Conservation (phyloP, 2,329 filamentous ascomycete genomes). For the Fusarium odoratissimum region DNA sequence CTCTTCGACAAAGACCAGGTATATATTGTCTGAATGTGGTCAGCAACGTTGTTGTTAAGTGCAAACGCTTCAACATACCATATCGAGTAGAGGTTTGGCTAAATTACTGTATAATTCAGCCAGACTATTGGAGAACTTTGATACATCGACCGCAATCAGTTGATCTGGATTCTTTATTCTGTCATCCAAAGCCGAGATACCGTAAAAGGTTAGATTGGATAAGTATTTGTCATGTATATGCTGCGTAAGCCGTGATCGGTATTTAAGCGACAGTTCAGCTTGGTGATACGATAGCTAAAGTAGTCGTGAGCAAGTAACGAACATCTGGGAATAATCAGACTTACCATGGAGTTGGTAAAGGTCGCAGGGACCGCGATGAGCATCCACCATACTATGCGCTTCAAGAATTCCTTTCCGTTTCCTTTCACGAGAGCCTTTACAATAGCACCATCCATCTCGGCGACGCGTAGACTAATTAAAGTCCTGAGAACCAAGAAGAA, state of each 20-base stretch:
- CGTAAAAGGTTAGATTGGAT: slow-evolving; percentile 98
- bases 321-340: slow-evolving; percentile 40
- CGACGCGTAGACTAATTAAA: slow-evolving; percentile 93
- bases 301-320: slow-evolving; percentile 12
- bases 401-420: slow-evolving; percentile 88
- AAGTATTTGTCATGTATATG: slow-evolving; percentile 96
- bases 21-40: slow-evolving; percentile 76
- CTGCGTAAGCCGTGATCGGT: slow-evolving; percentile 92
- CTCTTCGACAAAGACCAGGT: slow-evolving; percentile 93
- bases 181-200: slow-evolving; percentile 93
- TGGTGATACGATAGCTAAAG: slow-evolving; percentile 93
- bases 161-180: slow-evolving; percentile 99
- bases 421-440: slow-evolving; percentile 94
- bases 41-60: slow-evolving; percentile 20
- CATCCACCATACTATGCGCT: slow-evolving; percentile 98
- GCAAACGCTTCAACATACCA: slow-evolving; percentile 63
- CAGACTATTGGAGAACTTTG: slow-evolving; percentile 94
- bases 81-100: slow-evolving; percentile 93
- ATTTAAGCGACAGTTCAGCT: slow-evolving; percentile 91
- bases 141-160: slow-evolving; percentile 94
- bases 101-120: slow-evolving; percentile 97
- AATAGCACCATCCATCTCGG: slow-evolving; percentile 92
- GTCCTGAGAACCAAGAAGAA: slow-evolving; percentile 92
- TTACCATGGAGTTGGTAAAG: slow-evolving; percentile 98
- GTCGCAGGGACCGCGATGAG: slow-evolving; percentile 93